Evolutionary conservation across 495 filamentous ascomycete species (phyloP), one percentile per base, ranked within the genome.

Genomic region (Penicillium arizonense): DNA sequence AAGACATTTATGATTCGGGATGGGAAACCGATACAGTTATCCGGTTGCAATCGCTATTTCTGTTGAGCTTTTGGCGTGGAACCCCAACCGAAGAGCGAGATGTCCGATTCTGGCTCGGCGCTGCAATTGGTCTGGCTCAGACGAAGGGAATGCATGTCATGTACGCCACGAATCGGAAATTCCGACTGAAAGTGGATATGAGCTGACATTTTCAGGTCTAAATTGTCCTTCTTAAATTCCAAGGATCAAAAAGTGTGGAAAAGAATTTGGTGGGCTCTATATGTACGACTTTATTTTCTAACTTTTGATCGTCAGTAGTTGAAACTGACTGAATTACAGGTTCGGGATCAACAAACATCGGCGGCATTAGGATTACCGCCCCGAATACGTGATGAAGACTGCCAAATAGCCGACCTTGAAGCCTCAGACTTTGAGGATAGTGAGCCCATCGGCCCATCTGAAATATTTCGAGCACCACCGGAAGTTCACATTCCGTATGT

Each of bases 191-290:
- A 34, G 26, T 5, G 13, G 30, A n/a, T 32, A 24, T 24, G 5
- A 26, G 21, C 57, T 71, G 32, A 68, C 44, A 24, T 34, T 4
- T 3, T 1, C 37, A 71, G 72, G 62, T 70, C 71, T 1, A 72
- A 73, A 44, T 56, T 75, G 37, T 65, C 68, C 9, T 68, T 70
- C 38, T 47, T 71, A 26, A 57, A 59, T 14, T 12, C 60, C 7
- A 58, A 57, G 11, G 67, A 72, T 18, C 61, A 65, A 37, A 70
- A 58, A 46, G 34, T 78, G 4, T 67, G 74, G 58, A 77, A 76
- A 48, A 47, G 74, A 18, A 76, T 79, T 9, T 79, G 75, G 73
- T 79, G 76, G 76, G 70, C 73, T 52, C 47, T 76, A 41, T 78
- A 77, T 59, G 74, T 76, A 54, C 39, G 63, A 55, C 5, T 32